Evolutionary conservation across 441 rosid species (phyloP).

Genomic region (Aquilaria agallochum): DNA sequence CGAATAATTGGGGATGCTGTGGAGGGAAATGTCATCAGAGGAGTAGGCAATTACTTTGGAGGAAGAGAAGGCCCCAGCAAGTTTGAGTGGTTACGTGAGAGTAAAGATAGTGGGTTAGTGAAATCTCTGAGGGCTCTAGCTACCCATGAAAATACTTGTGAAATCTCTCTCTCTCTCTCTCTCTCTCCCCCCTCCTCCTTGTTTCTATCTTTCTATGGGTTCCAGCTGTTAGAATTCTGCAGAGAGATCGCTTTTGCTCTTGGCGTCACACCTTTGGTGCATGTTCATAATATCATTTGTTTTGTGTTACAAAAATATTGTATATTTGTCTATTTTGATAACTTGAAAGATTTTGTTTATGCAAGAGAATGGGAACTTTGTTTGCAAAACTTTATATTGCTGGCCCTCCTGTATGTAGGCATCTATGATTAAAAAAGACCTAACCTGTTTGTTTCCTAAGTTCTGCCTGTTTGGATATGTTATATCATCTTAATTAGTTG

Average conservation of each 20-base stretch:
- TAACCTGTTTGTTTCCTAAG: not conserved
- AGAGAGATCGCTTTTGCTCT: not conserved
- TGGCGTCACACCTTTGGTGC: not conserved
- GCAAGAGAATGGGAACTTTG: not conserved
- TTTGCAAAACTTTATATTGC: not conserved
- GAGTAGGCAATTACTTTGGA: slow-evolving; percentile 93
- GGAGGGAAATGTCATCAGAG: slow-evolving; percentile 80
- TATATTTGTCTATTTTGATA: too few species aligned
- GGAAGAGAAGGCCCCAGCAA: slow-evolving; percentile 99
- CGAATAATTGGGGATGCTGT: slow-evolving; percentile 78
- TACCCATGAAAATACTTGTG: not conserved
- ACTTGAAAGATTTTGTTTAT: too few species aligned
- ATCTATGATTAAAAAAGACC: too few species aligned
- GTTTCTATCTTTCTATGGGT: not conserved
- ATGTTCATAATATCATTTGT: too few species aligned
- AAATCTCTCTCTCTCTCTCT: not conserved
- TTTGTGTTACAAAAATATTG: too few species aligned
- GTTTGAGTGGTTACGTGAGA: slow-evolving; percentile 90
- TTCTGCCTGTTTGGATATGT: not conserved
- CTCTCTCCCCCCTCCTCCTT: not conserved
- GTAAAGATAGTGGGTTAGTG: slow-evolving; percentile 79
- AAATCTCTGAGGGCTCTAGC: slow-evolving; percentile 7
- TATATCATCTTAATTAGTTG: not conserved
- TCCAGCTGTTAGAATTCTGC: not conserved
- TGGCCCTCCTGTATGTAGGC: slow-evolving; percentile 2